Percentiles rank a stretch among this genome's conserved stretches.
phyloP scores from a whole-genome alignment of 768 basidiomycete species.

The Suillus cothurnatus region DNA sequence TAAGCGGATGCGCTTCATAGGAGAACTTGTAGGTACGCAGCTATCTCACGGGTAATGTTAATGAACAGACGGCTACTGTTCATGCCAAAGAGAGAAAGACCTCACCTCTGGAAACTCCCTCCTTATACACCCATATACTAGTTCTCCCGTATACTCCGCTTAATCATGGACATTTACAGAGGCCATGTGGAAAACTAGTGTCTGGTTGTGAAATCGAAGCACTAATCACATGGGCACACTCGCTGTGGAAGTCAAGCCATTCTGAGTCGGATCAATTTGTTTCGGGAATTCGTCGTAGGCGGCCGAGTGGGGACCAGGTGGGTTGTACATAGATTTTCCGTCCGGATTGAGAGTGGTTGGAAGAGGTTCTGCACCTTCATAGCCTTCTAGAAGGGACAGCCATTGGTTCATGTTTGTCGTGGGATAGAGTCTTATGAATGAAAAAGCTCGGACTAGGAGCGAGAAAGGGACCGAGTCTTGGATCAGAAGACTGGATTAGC shows the following conservation, averaged over 20 bases:
- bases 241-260: slow-evolving; percentile 79
- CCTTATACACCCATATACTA: slow-evolving; percentile 60
- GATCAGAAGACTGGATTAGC: too few relatives aligned
- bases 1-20: slow-evolving; percentile 42
- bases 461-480: too few relatives aligned
- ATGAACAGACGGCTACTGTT: background rate
- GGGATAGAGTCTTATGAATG: background rate
- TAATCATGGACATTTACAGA: slow-evolving; percentile 45
- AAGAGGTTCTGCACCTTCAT: slow-evolving; percentile 42
- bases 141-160: slow-evolving; percentile 48
- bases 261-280: slow-evolving; percentile 53
- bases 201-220: background rate
- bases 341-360: slow-evolving; percentile 50
- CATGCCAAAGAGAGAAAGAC: background rate
- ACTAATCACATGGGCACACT: slow-evolving; percentile 23
- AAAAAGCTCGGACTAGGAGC: too few relatives aligned
- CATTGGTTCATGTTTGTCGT: background rate
- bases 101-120: slow-evolving; percentile 70
- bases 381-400: slow-evolving; percentile 40
- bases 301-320: slow-evolving; percentile 45
- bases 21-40: slow-evolving; percentile 61
- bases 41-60: slow-evolving; percentile 32
- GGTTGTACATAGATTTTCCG: slow-evolving; percentile 58
- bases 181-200: slow-evolving; percentile 64
- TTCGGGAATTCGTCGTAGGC: slow-evolving; percentile 57